Conservation (phyloP, 257 asterid species). For the Vinca minor region DNA sequence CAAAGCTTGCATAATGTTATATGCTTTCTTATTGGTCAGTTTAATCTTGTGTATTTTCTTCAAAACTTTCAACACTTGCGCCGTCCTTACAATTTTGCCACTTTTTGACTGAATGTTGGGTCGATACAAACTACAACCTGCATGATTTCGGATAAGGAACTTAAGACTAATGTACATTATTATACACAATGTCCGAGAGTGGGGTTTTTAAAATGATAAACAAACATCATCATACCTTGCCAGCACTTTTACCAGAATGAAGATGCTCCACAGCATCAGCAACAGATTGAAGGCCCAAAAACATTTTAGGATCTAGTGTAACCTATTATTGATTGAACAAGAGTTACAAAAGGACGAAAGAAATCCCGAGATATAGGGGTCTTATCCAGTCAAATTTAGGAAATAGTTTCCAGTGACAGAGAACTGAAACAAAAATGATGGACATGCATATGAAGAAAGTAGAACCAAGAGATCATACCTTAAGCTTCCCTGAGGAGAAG, state of each 20-base stretch:
- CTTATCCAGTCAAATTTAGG: background rate
- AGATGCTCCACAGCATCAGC: constrained; percentile 90
- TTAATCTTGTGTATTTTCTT: background rate
- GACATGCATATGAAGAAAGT: background rate
- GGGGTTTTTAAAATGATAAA: background rate
- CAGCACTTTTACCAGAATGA: constrained; percentile 86
- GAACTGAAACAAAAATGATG: background rate
- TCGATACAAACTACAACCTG: constrained; percentile 88
- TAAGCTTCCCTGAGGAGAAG: constrained; percentile 58
- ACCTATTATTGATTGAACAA: constrained; percentile 34
- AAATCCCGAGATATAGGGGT: background rate
- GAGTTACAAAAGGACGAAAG: background rate
- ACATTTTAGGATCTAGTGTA: constrained; percentile 62
- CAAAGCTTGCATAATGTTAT: background rate
- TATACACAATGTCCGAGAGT: background rate
- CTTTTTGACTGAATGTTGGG: constrained; percentile 42
- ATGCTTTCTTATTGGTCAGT: background rate
- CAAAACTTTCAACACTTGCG: background rate
- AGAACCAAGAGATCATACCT: constrained; percentile 34
- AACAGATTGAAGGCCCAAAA: constrained; percentile 64
- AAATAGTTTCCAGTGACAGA: background rate
- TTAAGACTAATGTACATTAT: background rate
- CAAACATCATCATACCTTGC: constrained; percentile 59
- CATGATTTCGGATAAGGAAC: constrained; percentile 7
- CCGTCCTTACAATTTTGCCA: constrained; percentile 41